Percentiles rank a stretch among this genome's conserved stretches.
phyloP scores from a whole-genome alignment of 2,329 filamentous ascomycete species.

The Colletotrichum somersetense region DNA sequence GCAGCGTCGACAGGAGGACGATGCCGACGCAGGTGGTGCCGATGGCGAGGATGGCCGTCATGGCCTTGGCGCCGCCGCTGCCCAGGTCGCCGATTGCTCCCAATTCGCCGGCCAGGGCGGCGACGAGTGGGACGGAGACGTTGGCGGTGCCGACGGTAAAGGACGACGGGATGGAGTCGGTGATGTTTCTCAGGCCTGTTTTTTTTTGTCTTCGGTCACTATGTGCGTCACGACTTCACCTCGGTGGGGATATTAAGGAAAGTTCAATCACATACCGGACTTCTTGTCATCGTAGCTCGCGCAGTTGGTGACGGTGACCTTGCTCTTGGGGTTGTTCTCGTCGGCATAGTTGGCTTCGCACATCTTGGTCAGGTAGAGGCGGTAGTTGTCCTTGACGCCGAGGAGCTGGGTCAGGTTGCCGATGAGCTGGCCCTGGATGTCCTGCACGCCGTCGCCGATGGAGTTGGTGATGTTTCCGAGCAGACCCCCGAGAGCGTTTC shows the following conservation, averaged over 20 bases:
- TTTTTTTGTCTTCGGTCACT: background rate
- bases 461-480: conserved; percentile 42
- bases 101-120: conserved; percentile 38
- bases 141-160: conserved; percentile 44
- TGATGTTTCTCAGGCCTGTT: conserved; percentile 44
- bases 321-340: conserved; percentile 31
- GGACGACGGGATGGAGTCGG: conserved; percentile 43
- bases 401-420: conserved; percentile 43
- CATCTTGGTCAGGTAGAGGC: conserved; percentile 43
- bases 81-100: conserved; percentile 40
- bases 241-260: too few relatives aligned
- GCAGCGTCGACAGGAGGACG: conserved; percentile 40
- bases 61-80: conserved; percentile 37
- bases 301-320: conserved; percentile 35
- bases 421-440: conserved; percentile 45
- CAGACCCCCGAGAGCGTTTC: conserved; percentile 37
- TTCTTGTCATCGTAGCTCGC: conserved; percentile 34
- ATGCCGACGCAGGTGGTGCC: conserved; percentile 38
- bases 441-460: conserved; percentile 41
- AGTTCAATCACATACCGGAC: conserved; percentile 19
- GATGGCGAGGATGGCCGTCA: conserved; percentile 44
- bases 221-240: background rate
- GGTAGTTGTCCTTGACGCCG: conserved; percentile 44
- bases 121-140: conserved; percentile 44
- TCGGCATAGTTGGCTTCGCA: conserved; percentile 44